A percentile compares a stretch with the other conserved stretches of the same genome.
phyloP scores from a whole-genome alignment of 805 yeast genomes.

The Candida boidinii region DNA sequence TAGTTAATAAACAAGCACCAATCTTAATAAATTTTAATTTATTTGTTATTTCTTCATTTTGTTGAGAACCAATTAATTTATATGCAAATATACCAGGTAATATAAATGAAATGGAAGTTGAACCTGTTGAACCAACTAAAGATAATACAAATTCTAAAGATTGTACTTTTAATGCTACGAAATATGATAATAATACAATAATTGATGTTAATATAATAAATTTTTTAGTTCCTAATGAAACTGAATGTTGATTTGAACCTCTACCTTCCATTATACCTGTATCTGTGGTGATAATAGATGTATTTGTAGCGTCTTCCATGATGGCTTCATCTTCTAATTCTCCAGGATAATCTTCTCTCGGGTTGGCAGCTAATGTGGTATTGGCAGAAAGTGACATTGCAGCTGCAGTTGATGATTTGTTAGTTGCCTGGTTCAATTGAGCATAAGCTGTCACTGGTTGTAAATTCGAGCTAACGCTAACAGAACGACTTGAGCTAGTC shows the following conservation, averaged over 20 bases:
- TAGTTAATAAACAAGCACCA: constrained; percentile 44
- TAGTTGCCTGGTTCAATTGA: too few species aligned
- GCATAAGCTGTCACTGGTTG: background rate
- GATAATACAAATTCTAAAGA: constrained; percentile 81
- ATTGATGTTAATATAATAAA: constrained; percentile 31
- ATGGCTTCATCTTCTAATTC: constrained; percentile 11
- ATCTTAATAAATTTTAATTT: constrained; percentile 30
- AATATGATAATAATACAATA: constrained; percentile 46
- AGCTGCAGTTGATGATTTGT: too few species aligned
- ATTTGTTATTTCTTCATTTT: constrained; percentile 8
- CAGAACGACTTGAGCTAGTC: too few species aligned
- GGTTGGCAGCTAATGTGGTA: background rate
- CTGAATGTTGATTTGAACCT: constrained; percentile 6
- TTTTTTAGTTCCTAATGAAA: constrained; percentile 13
- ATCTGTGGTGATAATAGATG: constrained; percentile 2
- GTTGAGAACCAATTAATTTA: constrained; percentile 51
- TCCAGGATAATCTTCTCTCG: constrained; percentile 6
- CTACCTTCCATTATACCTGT: constrained; percentile 13
- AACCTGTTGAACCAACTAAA: constrained; percentile 88
- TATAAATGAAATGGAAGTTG: constrained; percentile 84
- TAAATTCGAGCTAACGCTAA: too few species aligned
- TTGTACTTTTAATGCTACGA: constrained; percentile 54
- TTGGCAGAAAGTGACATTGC: too few species aligned
- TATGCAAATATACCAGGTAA: constrained; percentile 85
- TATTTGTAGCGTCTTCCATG: constrained; percentile 5